Evolutionary conservation across 192 early-diverging fungal species (phyloP), one percentile per base, ranked within the genome.

Genomic region (Entophlyctis luteolus): DNA sequence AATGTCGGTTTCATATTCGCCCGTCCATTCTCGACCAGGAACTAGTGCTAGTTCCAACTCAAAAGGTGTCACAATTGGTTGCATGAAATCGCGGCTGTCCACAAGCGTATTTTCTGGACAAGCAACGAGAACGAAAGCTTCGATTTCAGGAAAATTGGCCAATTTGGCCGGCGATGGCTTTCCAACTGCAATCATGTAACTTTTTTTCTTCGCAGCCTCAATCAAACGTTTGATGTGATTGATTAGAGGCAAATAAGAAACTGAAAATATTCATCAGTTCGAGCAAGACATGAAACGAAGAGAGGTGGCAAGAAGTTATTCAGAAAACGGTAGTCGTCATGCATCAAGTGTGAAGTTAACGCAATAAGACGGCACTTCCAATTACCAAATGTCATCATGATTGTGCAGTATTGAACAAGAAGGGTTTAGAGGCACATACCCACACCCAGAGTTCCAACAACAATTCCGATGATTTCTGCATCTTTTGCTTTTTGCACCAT

Each of bases 141-240:
- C 89, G 50, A 98, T 91, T 75, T 99, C 96, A 68, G 91, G 83
- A 65, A 99, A 98, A 56, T 99, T 99, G 33, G 90, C 96, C 74
- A 99, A 87, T 73, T 99, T 99, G 52, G 92, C 90, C 0, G 93
- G 90, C 60, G 92, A 95, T 12, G 95, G 87, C 63, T 98, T 97
- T 46, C 96, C 96, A 69, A 99, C 91, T 1, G 90, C 87, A 62
- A 94, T 88, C 23, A 92, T 73, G 66, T 96, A 93, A 6, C 82
- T 81, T 72, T 96, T 96, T 63, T 89, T 91, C 20, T 89, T 88
- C 33, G 81, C 80, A 1, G 77, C 67, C 6, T 76, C 77, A 46
- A 96, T 86, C 48, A 95, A 67, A 25, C 77, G 71, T 77, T 98
- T 94, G 28, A 98, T 67, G 38, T 85, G 75, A 29, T 88, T 78